Conservation (phyloP, 2,329 filamentous ascomycete species). For the Herpotrichia juniperi region DNA sequence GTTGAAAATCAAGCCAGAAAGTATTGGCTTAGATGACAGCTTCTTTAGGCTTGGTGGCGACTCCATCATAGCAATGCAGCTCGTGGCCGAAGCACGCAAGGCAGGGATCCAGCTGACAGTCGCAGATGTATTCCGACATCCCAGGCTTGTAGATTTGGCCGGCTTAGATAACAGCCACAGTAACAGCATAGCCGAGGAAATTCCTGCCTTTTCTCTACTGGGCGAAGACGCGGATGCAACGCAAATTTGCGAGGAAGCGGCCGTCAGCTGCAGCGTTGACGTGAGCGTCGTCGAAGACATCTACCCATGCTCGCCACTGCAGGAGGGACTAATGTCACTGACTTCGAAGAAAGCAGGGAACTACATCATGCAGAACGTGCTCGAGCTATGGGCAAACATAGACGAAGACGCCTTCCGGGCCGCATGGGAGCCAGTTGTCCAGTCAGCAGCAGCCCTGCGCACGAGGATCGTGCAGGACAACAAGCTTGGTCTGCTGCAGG, state of each 20-base stretch:
- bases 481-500: not conserved
- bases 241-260: not conserved
- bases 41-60: constrained; percentile 50
- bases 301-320: too few relatives aligned
- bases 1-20: not conserved
- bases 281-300: not conserved
- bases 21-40: constrained; percentile 43
- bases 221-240: too few relatives aligned
- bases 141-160: not conserved
- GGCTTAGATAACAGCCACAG: not conserved
- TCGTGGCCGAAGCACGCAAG: not conserved
- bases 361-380: too few relatives aligned
- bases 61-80: constrained; percentile 29
- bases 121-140: too few relatives aligned
- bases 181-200: not conserved
- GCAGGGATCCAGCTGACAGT: too few relatives aligned
- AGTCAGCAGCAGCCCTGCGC: too few relatives aligned
- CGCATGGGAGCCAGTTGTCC: too few relatives aligned
- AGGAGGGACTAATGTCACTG: too few relatives aligned
- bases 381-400: too few relatives aligned
- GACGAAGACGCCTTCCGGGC: too few relatives aligned
- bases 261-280: not conserved
- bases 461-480: not conserved
- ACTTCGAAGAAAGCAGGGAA: too few relatives aligned
- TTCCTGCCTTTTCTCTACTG: not conserved